phyloP scores from a whole-genome alignment of 2,329 filamentous ascomycete species.

The Alternaria sp. region DNA sequence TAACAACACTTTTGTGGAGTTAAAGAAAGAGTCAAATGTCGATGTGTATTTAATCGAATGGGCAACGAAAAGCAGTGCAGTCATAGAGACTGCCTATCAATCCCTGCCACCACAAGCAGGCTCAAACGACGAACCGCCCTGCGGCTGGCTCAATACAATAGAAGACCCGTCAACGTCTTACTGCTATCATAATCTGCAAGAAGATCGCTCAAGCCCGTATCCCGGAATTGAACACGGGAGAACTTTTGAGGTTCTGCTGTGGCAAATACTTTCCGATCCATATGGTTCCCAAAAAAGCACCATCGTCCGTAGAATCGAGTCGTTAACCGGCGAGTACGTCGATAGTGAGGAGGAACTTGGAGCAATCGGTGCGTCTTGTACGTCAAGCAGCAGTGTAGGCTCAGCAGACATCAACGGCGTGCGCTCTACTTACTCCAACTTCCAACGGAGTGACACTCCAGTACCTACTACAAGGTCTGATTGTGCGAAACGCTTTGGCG shows the following conservation, averaged over 20 bases:
- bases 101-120: not conserved
- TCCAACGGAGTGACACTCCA: not conserved
- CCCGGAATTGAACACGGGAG: not conserved
- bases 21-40: not conserved
- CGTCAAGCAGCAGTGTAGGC: not conserved
- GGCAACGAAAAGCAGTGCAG: not conserved
- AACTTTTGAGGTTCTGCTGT: not conserved
- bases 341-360: rapidly evolving
- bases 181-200: not conserved
- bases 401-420: not conserved
- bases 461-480: rapidly evolving
- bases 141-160: not conserved
- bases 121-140: not conserved
- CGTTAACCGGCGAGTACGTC: not conserved
- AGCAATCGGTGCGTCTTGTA: not conserved
- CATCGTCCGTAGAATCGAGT: not conserved
- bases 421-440: not conserved
- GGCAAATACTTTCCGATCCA: not conserved
- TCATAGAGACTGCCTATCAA: not conserved
- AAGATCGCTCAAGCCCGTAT: not conserved
- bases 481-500: not conserved
- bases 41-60: too few species aligned
- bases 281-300: not conserved
- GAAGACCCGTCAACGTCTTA: not conserved
- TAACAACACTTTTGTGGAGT: not conserved